Base-by-base conservation (phyloP, 805 yeast genomes). In the Lipomyces starkeyi region DNA sequence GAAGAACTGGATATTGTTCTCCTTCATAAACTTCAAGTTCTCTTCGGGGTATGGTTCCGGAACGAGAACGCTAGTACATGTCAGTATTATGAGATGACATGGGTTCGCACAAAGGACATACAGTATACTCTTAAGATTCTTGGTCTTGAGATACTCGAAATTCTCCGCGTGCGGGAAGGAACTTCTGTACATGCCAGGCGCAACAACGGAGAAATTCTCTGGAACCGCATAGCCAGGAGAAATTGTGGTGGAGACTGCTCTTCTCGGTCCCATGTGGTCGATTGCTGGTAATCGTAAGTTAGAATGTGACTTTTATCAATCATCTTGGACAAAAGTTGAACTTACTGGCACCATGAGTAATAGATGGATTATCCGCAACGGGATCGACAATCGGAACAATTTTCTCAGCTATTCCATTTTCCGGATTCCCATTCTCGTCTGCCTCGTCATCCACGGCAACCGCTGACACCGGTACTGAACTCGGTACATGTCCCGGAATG, bases 41-140 rank as follows among this genome's bases (percentile, higher is more conserved):
- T 90, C 91, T 40, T 81, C 83, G 0, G 99, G 98, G 75, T 94
- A 94, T 32, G 89, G 93, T 76, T 95, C 99, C 0, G 98, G 97
- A 14, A 94, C 90, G 60, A 94, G 82, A 68, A 97, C 91, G 22
- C 73, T 71, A 59, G 25, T 43, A 25, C 27, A 53, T 9, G 27
- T 22, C 29, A 22, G 22, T 29, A 25, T n/a, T 7, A 14, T 29
- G 34, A 25, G 56, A 53, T 2, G 17, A 25, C 56, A 29, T 25
- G 56, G 14, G 34, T 29, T 22, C 34, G 56, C 20, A 49, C 29
- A 59, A 17, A 29, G 14, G 27, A 68, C 53, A 6, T 59, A 65
- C 68, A 95, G 80, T 2, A 95, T 86, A 11, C 94, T 87, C 75
- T 88, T 91, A 63, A 95, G 81, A 58, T 83, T 82, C 63, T 93